Conservation (phyloP, 495 filamentous ascomycete species). For the Aspergillus hancockii region DNA sequence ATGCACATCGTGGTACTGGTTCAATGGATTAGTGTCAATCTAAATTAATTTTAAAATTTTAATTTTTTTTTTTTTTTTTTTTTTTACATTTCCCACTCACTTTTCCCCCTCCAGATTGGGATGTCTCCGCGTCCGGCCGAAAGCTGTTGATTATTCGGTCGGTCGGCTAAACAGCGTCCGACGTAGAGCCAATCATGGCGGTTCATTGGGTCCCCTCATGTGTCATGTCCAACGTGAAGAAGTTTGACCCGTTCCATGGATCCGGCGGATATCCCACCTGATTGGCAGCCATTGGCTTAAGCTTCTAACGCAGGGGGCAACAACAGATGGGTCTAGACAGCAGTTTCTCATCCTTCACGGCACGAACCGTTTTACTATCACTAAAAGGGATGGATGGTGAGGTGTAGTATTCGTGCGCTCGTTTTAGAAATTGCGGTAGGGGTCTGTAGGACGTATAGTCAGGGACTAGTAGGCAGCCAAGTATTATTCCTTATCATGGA, state of each 20-base stretch:
- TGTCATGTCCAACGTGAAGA: background rate
- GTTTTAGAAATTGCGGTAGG: too few species aligned
- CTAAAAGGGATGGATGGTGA: too few species aligned
- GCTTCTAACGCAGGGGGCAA: background rate
- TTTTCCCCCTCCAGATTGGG: background rate
- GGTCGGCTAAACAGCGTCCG: background rate
- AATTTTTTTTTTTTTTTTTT: background rate
- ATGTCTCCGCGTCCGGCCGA: slow-evolving; percentile 1
- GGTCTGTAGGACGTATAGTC: too few species aligned
- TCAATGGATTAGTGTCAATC: background rate
- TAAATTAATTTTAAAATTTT: background rate
- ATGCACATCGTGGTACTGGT: slow-evolving; percentile 4
- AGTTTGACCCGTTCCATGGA: background rate
- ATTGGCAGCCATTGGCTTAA: background rate
- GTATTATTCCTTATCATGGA: background rate
- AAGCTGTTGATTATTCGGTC: background rate
- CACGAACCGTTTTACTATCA: background rate
- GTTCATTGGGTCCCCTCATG: background rate
- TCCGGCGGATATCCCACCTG: background rate
- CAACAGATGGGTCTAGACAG: background rate
- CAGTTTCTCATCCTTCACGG: background rate
- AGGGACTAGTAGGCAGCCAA: too few species aligned
- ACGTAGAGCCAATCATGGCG: background rate
- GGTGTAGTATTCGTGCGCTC: too few species aligned
- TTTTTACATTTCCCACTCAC: background rate